Base-by-base conservation (phyloP, 75 land plant species). In the Sequoiadendron giganteum region DNA sequence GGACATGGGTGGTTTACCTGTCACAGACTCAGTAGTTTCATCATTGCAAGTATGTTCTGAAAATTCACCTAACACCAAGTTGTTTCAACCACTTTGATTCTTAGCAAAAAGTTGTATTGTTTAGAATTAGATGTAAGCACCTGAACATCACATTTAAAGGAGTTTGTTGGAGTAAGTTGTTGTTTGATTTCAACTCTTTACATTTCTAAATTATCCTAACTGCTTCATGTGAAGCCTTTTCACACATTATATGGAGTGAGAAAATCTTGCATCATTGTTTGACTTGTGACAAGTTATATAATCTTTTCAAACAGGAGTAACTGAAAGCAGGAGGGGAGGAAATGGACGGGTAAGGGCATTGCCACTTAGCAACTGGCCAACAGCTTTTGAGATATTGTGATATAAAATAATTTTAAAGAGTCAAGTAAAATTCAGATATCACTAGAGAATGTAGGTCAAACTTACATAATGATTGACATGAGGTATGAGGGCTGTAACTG, bases 1-100 rank as follows among this genome's bases (percentile, higher is more conserved):
- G 86, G 99, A 97, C 91, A 87, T 98, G 85, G 99, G 99, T 48
- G 99, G 99, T 13, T 89, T 96, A 19, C 96, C 95, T 38, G 95
- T 98, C 56, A 95, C 95, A 85, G 99, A 98, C 91, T 77, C 30
- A 70, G 92, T 89, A 32, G 80, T 98, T 30, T 78, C 47, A 48
- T 96, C 96, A 36, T 90, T 98, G 75, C 94, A 94, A 93, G 99
- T 98, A 86, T 61, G 86, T 56, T 55, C 10, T 34, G 30, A 56
- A 55, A 52, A 55, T n/a, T 85, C 14, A 15, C 65, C 18, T 13
- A 39, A 40, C 42, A 48, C 13, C 32, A 34, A 36, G 42, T 86
- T 85, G 61, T 45, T 43, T 86, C 68, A 43, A 86, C 28, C 15
- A 48, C 85, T 79, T 25, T 43, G 48, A 9, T 83, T 87, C 85